phyloP scores from a whole-genome alignment of 768 basidiomycete genomes.

The Mycena capillaripes region DNA sequence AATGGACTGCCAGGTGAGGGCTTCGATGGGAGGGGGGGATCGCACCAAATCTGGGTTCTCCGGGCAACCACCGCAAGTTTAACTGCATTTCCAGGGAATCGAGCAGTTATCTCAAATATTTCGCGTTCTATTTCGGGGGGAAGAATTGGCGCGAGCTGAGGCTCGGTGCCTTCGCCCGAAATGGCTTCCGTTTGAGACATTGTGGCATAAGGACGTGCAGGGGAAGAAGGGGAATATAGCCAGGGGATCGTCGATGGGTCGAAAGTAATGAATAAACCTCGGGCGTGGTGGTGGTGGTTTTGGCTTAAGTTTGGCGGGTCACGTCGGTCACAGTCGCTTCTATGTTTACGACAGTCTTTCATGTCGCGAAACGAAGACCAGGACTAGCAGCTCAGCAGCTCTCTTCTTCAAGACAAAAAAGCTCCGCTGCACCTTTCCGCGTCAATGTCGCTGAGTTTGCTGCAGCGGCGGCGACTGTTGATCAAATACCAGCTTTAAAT shows the following conservation, averaged over 20 bases:
- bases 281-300: neutral
- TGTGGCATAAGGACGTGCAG: constrained; percentile 1
- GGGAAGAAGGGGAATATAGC: neutral
- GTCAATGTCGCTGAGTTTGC: constrained; percentile 53
- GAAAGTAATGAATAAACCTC: neutral
- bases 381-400: neutral
- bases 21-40: no score
- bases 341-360: constrained; percentile 15
- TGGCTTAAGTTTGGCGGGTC: neutral
- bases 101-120: constrained; percentile 44
- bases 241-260: neutral
- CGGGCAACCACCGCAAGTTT: constrained; percentile 40
- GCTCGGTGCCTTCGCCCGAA: constrained; percentile 11
- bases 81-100: constrained; percentile 33
- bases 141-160: constrained; percentile 10
- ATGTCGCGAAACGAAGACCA: constrained; percentile 15
- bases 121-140: constrained; percentile 44
- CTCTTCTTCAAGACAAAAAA: neutral
- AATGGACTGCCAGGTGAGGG: no score
- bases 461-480: constrained; percentile 52
- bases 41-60: constrained; percentile 42
- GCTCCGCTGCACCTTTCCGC: constrained; percentile 28
- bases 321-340: constrained; percentile 13
- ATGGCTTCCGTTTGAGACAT: constrained; percentile 5
- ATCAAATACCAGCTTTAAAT: constrained; percentile 55